Evolutionary conservation across 2,329 filamentous ascomycete species (phyloP).

Genomic region (Sphaerostilbella broomeana): DNA sequence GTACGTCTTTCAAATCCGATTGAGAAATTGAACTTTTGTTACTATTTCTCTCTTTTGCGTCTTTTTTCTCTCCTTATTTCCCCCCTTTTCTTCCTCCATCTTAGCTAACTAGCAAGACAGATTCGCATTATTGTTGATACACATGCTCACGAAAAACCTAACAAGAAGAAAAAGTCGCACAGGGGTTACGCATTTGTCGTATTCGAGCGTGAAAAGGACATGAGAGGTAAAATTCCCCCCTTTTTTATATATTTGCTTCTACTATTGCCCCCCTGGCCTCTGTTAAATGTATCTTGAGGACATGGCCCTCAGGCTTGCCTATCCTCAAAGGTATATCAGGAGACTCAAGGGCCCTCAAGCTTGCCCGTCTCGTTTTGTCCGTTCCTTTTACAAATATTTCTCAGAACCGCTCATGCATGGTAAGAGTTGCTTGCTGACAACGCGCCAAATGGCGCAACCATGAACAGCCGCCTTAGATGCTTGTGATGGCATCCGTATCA

Average conservation of each 20-base stretch:
- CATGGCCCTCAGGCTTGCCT: constrained; percentile 39
- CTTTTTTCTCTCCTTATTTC: too few relatives aligned
- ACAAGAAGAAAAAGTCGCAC: constrained; percentile 75
- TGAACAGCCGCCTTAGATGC: constrained; percentile 79
- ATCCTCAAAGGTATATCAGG: constrained; percentile 34
- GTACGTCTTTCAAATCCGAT: too few relatives aligned
- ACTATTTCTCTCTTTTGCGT: too few relatives aligned
- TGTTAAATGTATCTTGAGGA: constrained; percentile 22
- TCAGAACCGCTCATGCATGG: constrained; percentile 29
- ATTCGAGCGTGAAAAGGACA: constrained; percentile 94
- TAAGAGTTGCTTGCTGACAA: constrained; percentile 68
- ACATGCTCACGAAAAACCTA: constrained; percentile 59
- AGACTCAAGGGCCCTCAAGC: constrained; percentile 50
- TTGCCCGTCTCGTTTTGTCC: constrained; percentile 40
- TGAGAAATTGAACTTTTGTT: too few relatives aligned
- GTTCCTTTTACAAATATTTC: constrained; percentile 17
- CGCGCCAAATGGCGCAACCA: constrained; percentile 51
- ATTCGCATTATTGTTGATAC: constrained; percentile 83
- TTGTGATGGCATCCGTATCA: constrained; percentile 84
- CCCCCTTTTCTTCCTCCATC: too few relatives aligned
- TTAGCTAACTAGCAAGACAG: constrained; percentile 36
- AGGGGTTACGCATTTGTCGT: constrained; percentile 94
- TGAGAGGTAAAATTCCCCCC: constrained; percentile 77
- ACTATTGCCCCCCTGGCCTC: constrained; percentile 11
- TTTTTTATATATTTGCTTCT: constrained; percentile 8